These are phyloP conservation scores for Botrytis sinoallii DNA, from an alignment of 2,329 filamentous ascomycete species.

Conservation along the genomic window DNA sequence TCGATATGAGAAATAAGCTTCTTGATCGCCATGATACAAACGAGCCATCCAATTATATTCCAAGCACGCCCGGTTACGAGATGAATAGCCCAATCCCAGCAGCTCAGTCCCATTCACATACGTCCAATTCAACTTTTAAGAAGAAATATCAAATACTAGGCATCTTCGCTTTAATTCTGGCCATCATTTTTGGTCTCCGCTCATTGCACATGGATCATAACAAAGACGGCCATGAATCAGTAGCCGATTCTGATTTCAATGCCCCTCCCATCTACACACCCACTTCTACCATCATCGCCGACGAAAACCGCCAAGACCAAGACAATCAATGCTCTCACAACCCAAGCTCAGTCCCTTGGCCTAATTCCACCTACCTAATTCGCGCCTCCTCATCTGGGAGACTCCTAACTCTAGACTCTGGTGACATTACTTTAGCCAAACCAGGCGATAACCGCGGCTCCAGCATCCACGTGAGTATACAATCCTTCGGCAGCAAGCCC, in stretches of 20 bases:
- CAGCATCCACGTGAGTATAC: conserved; percentile 3
- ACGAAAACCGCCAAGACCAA: neutral
- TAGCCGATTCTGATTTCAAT: neutral
- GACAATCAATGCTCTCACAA: neutral
- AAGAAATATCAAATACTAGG: neutral
- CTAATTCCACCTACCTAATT: neutral
- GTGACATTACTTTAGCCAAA: neutral
- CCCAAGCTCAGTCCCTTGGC: conserved; percentile 4
- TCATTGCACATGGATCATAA: too few relatives aligned
- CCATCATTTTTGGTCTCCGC: too few relatives aligned
- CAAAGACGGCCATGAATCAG: neutral
- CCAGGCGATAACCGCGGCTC: neutral
- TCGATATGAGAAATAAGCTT: neutral
- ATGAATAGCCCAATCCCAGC: too few relatives aligned
- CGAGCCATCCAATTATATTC: too few relatives aligned
- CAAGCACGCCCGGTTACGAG: neutral
- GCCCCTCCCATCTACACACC: neutral
- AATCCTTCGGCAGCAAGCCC: too few relatives aligned
- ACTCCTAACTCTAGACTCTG: neutral
- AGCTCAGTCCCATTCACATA: neutral
- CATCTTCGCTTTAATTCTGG: neutral
- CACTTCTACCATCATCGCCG: neutral
- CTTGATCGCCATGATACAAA: neutral
- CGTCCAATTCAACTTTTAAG: neutral
- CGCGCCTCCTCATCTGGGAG: conserved; percentile 8